These are phyloP conservation scores for Arabidopsis suecica DNA, from an alignment of 345 rosid species.

Conservation along the genomic window DNA sequence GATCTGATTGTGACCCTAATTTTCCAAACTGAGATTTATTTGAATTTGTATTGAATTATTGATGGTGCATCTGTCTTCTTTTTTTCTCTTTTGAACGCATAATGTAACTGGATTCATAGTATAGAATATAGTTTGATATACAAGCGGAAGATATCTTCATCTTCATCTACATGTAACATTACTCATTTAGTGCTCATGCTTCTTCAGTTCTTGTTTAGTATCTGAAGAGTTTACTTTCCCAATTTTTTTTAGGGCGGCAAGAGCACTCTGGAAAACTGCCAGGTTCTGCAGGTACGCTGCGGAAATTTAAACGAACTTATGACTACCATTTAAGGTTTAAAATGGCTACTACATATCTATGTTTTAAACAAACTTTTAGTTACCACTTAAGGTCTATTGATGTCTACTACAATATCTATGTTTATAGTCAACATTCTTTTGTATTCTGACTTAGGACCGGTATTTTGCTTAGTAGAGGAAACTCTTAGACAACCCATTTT, in stretches of 20 bases:
- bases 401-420: neutral
- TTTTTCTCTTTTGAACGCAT: no score
- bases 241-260: constrained; percentile 71
- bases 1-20: neutral
- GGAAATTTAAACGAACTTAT: neutral
- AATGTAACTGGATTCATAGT: neutral
- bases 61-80: neutral
- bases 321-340: neutral
- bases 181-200: neutral
- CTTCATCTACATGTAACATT: neutral
- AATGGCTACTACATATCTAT: neutral
- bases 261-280: constrained; percentile 93
- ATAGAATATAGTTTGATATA: neutral
- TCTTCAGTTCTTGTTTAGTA: neutral
- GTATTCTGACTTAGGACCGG: neutral
- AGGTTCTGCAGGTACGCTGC: constrained; percentile 80
- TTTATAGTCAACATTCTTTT: neutral
- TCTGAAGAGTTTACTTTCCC: constrained; percentile 2
- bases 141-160: neutral
- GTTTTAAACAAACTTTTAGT: neutral
- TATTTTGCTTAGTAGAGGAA: neutral
- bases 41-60: constrained; percentile 1
- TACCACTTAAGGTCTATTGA: neutral
- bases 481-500: neutral
- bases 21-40: neutral